Percentiles rank a stretch among this genome's conserved stretches.
Conservation (phyloP, 805 yeast species). For the Hanseniaspora guilliermondii region DNA sequence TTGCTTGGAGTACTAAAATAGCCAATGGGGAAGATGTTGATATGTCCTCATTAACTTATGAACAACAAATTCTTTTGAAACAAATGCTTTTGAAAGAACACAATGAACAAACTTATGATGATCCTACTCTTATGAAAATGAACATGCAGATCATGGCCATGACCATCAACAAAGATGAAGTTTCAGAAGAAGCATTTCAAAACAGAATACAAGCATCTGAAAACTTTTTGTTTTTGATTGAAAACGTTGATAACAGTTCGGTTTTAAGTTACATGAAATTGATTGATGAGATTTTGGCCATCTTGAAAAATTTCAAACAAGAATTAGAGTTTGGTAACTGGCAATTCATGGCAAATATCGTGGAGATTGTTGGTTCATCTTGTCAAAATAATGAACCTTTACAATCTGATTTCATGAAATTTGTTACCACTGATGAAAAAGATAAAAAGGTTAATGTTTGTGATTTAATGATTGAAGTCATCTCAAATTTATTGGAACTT, state of each 20-base stretch:
- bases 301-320: conserved; percentile 4
- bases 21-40: conserved; percentile 63
- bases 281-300: conserved; percentile 7
- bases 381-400: conserved; percentile 78
- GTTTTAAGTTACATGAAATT: conserved; percentile 11
- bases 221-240: conserved; percentile 85
- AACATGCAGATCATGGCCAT: conserved; percentile 50
- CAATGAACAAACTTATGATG: conserved; percentile 38
- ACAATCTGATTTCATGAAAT: conserved; percentile 52
- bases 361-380: conserved; percentile 38
- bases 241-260: conserved; percentile 88
- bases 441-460: conserved; percentile 9
- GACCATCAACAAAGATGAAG: conserved; percentile 23
- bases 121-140: conserved; percentile 75
- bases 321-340: conserved; percentile 51
- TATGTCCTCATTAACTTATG: conserved; percentile 20
- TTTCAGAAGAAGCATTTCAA: conserved; percentile 27
- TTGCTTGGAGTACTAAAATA: conserved; percentile 84
- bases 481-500: neutral
- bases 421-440: conserved; percentile 33
- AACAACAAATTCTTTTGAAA: conserved; percentile 10
- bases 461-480: conserved; percentile 3
- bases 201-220: conserved; percentile 68
- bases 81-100: conserved; percentile 9
- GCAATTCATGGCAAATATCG: conserved; percentile 68